Conservation (phyloP, 2,329 filamentous ascomycete species). For the Neoascochyta sp. region DNA sequence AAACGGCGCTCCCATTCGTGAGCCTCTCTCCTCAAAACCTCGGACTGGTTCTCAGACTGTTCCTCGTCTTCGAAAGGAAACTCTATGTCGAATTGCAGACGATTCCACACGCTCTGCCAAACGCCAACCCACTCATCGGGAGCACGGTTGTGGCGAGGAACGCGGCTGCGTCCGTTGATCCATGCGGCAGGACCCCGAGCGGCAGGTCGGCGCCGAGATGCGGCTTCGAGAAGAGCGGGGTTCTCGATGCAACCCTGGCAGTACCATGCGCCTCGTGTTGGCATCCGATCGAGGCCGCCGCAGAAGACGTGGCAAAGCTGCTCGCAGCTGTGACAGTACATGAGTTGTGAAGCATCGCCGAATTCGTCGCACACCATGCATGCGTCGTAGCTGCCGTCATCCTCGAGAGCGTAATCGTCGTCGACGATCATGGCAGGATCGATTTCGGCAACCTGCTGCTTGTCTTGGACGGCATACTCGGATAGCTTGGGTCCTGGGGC, state of each 20-base stretch:
- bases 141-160: slow-evolving; percentile 30
- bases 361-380: slow-evolving; percentile 81
- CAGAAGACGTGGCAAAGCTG: slow-evolving; percentile 89
- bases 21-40: slow-evolving; percentile 56
- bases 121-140: slow-evolving; percentile 62
- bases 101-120: slow-evolving; percentile 87
- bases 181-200: slow-evolving; percentile 31
- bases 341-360: slow-evolving; percentile 77
- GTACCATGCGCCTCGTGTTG: slow-evolving; percentile 73
- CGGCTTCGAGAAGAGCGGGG: slow-evolving; percentile 38
- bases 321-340: slow-evolving; percentile 90
- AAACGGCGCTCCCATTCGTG: slow-evolving; percentile 79
- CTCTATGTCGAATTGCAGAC: slow-evolving; percentile 72
- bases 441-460: slow-evolving; percentile 85
- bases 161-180: slow-evolving; percentile 26
- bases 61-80: slow-evolving; percentile 73
- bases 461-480: slow-evolving; percentile 68
- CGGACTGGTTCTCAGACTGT: slow-evolving; percentile 56
- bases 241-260: slow-evolving; percentile 71
- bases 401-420: slow-evolving; percentile 57
- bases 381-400: slow-evolving; percentile 51
- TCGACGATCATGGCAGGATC: slow-evolving; percentile 77
- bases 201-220: slow-evolving; percentile 21
- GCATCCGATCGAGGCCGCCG: slow-evolving; percentile 74
- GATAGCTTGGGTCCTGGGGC: slow-evolving; percentile 52